Conservation (phyloP, 2,329 filamentous ascomycete genomes). For the Metarhizium anisopliae region DNA sequence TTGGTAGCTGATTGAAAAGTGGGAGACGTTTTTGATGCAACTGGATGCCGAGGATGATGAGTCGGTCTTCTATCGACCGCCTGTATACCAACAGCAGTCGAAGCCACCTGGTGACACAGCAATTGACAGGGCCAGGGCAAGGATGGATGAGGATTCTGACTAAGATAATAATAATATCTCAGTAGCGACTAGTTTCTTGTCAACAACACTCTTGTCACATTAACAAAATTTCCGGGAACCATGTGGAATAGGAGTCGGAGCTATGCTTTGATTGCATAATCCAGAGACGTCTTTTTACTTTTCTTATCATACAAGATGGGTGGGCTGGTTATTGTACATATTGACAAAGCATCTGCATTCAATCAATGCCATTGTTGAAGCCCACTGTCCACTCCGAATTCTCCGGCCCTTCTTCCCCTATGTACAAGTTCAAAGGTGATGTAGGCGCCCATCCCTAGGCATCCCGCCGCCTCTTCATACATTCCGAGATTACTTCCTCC, state of each 20-base stretch:
- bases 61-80: constrained; percentile 54
- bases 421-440: background rate
- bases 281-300: constrained; percentile 15
- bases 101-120: constrained; percentile 48
- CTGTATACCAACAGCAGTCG: constrained; percentile 42
- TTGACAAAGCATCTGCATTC: constrained; percentile 12
- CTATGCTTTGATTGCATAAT: constrained; percentile 6
- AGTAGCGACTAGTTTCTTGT: background rate
- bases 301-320: constrained; percentile 25
- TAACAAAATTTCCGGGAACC: constrained; percentile 7
- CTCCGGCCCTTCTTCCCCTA: background rate
- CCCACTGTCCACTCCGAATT: background rate
- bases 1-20: constrained; percentile 65
- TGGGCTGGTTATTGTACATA: constrained; percentile 25
- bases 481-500: constrained; percentile 31
- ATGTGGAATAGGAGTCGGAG: background rate
- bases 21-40: constrained; percentile 97
- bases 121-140: constrained; percentile 49
- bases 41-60: constrained; percentile 89
- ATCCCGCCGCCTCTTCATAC: no score
- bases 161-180: constrained; percentile 21
- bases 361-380: background rate
- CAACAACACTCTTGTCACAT: background rate
- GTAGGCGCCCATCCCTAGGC: background rate
- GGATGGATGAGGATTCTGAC: constrained; percentile 48